These are phyloP conservation scores for Diddensiella transvaalensis DNA, from an alignment of 805 yeast species.

Conservation along the genomic window DNA sequence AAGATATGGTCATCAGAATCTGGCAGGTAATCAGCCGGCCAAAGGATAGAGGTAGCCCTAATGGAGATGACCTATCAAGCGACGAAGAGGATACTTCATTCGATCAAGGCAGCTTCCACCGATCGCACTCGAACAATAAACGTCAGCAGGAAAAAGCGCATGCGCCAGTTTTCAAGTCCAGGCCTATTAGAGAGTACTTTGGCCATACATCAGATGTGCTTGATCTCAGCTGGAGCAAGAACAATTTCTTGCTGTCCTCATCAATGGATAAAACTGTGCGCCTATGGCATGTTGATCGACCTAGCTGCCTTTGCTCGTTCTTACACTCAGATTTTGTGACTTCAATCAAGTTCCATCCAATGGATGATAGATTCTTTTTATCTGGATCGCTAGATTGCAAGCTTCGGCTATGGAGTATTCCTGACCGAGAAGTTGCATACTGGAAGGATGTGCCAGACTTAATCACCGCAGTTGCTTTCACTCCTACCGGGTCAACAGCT, in stretches of 20 bases:
- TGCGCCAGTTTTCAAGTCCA: constrained; percentile 76
- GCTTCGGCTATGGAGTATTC: constrained; percentile 77
- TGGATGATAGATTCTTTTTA: constrained; percentile 80
- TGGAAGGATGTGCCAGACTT: constrained; percentile 59
- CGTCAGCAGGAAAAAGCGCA: constrained; percentile 30
- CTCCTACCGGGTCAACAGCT: constrained; percentile 58
- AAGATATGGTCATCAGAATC: constrained; percentile 60
- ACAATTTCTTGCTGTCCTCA: constrained; percentile 72
- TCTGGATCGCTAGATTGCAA: constrained; percentile 78
- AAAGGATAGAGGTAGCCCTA: constrained; percentile 50
- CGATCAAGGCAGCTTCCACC: neutral
- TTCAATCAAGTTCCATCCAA: constrained; percentile 72
- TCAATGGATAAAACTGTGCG: constrained; percentile 82
- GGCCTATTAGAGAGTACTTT: constrained; percentile 54
- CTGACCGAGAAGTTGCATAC: constrained; percentile 64
- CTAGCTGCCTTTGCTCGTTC: constrained; percentile 59
- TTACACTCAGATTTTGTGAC: constrained; percentile 81
- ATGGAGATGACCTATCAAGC: constrained; percentile 17
- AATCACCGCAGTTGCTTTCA: constrained; percentile 70
- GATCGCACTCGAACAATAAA: neutral
- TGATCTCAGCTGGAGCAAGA: constrained; percentile 84
- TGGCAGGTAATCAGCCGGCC: constrained; percentile 82
- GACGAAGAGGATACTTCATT: constrained; percentile 15
- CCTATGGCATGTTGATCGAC: constrained; percentile 79
- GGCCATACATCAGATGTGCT: constrained; percentile 72